Evolutionary conservation across 1,284 basidiomycete species (phyloP), one percentile per base, ranked within the genome.

Genomic region (Volvariella volvacea): DNA sequence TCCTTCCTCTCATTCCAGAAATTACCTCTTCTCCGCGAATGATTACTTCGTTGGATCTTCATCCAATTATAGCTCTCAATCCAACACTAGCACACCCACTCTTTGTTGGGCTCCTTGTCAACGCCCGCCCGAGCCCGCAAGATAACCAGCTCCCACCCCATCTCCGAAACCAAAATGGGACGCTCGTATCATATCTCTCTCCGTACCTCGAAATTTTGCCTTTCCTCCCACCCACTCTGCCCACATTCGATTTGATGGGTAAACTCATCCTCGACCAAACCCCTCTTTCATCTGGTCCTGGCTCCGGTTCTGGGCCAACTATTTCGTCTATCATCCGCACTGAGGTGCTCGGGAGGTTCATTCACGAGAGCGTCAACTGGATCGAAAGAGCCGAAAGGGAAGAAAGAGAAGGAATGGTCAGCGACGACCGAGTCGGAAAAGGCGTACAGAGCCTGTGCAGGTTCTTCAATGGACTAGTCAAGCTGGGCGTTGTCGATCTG

Each of bases 371-470:
- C 50, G 78, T 85, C 49, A 66, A 67, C 32, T 83, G 82, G 80
- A 63, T 88, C 7, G 84, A 87, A 43, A 65, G 61, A 20, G 78
- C 80, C 1, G 83, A 87, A 53, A 63, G 63, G 41, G 78, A 84
- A 47, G 80, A 83, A 52, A 67, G 68, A 25, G 79, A 80, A 39
- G 83, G 82, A 1, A 57, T 71, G 43, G 69, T 79, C 46, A 81
- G 76, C 48, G 84, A 86, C 49, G 83, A 88, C 57, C 71, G 79
- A n/a, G 78, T 79, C 52, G 71, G 76, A 1, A 79, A 80, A 54
- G 80, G 80, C 10, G 74, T 84, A 14, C 74, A 78, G 58, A 47
- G 87, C 85, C 68, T 88, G 28, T 88, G 82, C 60, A 77, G 84
- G n/a, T 88, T 88, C 62, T 86, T 81, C 57, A 7, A 7, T 4